These are phyloP conservation scores for Acorus calamus DNA, from an alignment of 106 monocot species.

Conservation along the genomic window DNA sequence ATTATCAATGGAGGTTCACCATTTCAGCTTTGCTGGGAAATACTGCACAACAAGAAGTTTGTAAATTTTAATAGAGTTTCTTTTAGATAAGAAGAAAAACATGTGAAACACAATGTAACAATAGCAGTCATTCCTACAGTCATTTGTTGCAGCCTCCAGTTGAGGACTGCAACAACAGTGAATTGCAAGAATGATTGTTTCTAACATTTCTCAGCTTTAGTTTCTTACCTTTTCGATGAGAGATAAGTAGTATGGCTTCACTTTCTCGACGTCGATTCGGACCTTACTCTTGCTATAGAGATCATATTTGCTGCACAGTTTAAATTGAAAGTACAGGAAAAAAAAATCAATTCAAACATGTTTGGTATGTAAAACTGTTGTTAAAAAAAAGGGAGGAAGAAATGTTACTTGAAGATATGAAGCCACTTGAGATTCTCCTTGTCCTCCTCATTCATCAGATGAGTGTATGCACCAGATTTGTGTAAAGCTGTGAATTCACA, in stretches of 20 bases:
- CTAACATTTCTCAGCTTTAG: too few species aligned
- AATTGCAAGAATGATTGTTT: too few species aligned
- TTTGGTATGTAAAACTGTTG: too few species aligned
- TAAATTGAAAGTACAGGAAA: neutral
- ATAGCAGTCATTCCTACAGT: too few species aligned
- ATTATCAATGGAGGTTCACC: neutral
- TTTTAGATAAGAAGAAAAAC: neutral
- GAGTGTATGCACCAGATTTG: neutral
- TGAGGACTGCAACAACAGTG: too few species aligned
- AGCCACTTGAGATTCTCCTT: neutral
- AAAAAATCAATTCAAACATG: neutral
- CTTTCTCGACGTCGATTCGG: neutral
- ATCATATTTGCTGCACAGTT: constrained; percentile 4
- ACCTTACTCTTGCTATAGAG: constrained; percentile 6
- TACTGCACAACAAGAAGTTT: neutral
- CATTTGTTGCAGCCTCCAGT: too few species aligned
- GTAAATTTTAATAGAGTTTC: neutral
- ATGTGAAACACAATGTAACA: neutral
- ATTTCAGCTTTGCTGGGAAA: constrained; percentile 1
- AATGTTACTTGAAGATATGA: neutral
- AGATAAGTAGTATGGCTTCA: constrained; percentile 2
- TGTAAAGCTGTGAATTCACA: neutral
- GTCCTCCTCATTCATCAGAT: neutral
- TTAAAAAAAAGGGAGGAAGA: too few species aligned
- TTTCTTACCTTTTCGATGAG: constrained; percentile 1